Base-by-base conservation (phyloP, 495 filamentous ascomycete genomes). In the Aeminium ludgeri region DNA sequence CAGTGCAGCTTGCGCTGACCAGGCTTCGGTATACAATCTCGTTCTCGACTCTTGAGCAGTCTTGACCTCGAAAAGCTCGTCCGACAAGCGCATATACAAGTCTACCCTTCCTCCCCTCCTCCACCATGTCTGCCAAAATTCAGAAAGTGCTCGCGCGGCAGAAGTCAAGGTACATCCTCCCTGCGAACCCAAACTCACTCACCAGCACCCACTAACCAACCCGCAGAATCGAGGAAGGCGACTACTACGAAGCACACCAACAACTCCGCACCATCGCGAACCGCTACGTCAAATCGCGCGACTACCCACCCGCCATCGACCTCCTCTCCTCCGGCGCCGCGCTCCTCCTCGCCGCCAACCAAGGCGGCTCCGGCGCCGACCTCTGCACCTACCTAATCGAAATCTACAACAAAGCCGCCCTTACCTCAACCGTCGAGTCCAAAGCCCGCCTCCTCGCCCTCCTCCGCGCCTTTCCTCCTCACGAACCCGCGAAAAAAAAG, bases 171-270 rank as follows among this genome's bases (percentile, higher is more conserved):
- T 81, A 62, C 46, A 58, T 51, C 25, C 19, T 15, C 12, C 35
- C 43, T 12, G 23, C 33, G 7, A 23, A 19, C 32, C 17, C 20
- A 19, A 18, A 10, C 35, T 36, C 27, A 31, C 2, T 12, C 33
- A 30, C 27, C 41, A 43, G 31, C 8, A 31, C 27, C 40, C 29
- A 45, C n/a, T n/a, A n/a, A n/a, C n/a, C 40, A 8, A 17, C 20
- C 23, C 25, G 8, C 62, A 91, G 87, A 56, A 95, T 94, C 59
- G 69, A 76, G 46, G 85, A 89, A 61, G 91, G 89, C 45, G 73
- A 83, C 52, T 94, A 74, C 66, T 97, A 97, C 64, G 89, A 97
- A 70, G 89, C 89, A 39, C 85, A 92, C 59, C 89, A 97, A 59
- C 91, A 97, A 65, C 78, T 93, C 43, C 82, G 89, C 28, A 83